Evolutionary conservation across 495 filamentous ascomycete species (phyloP).

Genomic region (Penicillium cinerascens): DNA sequence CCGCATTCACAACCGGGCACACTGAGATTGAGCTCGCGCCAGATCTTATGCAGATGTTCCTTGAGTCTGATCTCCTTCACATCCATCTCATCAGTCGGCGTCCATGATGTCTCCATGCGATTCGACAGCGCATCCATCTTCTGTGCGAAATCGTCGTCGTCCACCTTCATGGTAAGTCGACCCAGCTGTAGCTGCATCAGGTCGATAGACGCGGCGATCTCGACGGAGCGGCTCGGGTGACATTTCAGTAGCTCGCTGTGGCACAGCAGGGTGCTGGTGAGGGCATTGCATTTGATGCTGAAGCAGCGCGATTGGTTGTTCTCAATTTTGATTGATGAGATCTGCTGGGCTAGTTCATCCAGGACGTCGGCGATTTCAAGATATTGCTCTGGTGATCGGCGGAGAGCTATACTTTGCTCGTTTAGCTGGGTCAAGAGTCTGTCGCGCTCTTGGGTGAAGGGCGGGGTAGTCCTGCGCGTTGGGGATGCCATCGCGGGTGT

Average conservation of each 20-base stretch:
- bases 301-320: not conserved
- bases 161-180: not conserved
- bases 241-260: not conserved
- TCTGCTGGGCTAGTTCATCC: not conserved
- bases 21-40: not conserved
- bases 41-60: not conserved
- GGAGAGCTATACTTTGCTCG: not conserved
- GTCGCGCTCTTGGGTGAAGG: not conserved
- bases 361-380: not conserved
- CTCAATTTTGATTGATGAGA: not conserved
- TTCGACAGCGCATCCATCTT: not conserved
- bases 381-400: not conserved
- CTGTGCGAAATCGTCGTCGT: not conserved
- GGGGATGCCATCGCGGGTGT: not conserved
- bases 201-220: not conserved
- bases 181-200: not conserved
- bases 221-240: not conserved
- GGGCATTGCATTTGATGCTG: not conserved
- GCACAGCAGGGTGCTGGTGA: not conserved
- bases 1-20: not conserved
- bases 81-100: not conserved
- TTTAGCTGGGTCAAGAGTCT: not conserved
- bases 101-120: not conserved
- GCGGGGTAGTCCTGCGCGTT: not conserved
- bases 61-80: not conserved